Percentiles rank a stretch among this genome's conserved stretches.
Evolutionary conservation across 176 grass and related monocot genomes (phyloP).

Genomic region (Oryza meridionalis): DNA sequence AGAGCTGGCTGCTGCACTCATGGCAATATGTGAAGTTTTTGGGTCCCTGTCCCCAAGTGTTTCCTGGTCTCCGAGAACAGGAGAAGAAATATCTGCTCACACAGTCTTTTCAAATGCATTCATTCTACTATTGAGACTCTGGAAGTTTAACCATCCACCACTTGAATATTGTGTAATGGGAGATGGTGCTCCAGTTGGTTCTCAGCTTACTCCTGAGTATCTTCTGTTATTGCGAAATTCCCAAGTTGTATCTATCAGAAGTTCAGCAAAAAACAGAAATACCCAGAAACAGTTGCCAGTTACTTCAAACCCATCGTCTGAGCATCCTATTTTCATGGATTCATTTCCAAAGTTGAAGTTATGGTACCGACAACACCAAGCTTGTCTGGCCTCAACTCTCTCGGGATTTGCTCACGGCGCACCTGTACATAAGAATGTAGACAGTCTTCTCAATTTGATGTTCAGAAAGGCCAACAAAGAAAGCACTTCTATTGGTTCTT

Average conservation of each 20-base stretch:
- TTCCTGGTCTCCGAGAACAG: slow-evolving; percentile 67
- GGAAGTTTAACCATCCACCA: slow-evolving; percentile 99
- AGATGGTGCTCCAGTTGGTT: slow-evolving; percentile 93
- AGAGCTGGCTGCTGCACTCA: slow-evolving; percentile 87
- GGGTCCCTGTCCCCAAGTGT: slow-evolving; percentile 73
- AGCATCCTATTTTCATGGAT: slow-evolving; percentile 85
- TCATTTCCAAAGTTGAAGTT: slow-evolving; percentile 93
- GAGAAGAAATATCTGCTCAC: slow-evolving; percentile 79
- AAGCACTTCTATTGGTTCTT: slow-evolving; percentile 59
- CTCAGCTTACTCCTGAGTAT: slow-evolving; percentile 94
- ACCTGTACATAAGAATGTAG: slow-evolving; percentile 85
- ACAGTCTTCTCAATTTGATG: slow-evolving; percentile 91
- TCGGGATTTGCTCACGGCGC: slow-evolving; percentile 85
- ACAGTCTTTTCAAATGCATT: slow-evolving; percentile 95
- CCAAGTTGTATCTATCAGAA: slow-evolving; percentile 47
- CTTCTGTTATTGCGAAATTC: slow-evolving; percentile 85
- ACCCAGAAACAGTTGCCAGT: slow-evolving; percentile 39
- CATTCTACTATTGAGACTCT: slow-evolving; percentile 93
- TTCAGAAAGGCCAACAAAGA: slow-evolving; percentile 82
- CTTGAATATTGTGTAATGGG: slow-evolving; percentile 93
- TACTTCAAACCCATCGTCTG: slow-evolving; percentile 46
- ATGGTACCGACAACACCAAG: slow-evolving; percentile 95
- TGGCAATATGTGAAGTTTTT: slow-evolving; percentile 96
- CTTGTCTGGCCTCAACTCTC: slow-evolving; percentile 97
- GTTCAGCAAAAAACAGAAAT: slow-evolving; percentile 44